Base-by-base conservation (phyloP, 2,329 filamentous ascomycete species). In the Neoascochyta sp. region DNA sequence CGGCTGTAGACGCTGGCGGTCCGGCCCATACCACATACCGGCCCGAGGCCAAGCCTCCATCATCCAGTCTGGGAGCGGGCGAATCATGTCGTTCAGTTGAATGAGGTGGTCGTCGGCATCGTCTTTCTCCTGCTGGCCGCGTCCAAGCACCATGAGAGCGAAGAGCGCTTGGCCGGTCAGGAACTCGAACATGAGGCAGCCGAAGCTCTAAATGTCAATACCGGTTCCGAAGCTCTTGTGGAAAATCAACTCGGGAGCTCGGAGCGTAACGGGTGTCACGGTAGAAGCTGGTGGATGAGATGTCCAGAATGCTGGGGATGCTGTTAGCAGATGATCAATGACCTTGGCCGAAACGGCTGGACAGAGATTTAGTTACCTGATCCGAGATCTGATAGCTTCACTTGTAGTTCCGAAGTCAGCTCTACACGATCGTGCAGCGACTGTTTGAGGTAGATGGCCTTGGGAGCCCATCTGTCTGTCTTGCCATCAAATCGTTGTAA, bases 151-250 rank as follows among this genome's bases (percentile, higher is more conserved):
- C 47, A 40, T 31, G 29, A 52, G 34, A 16, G 36, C 33, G 32
- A 52, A 52, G 4, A 52, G 36, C 21, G 32, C 4, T 9, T 22
- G 18, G 29, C 56, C 47, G 9, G 53, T 55, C 16, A 60, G 36
- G 18, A 59, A 41, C 38, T 60, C 57, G 34, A 52, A 60, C 16
- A 60, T 13, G n/a, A 60, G 39, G 24, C 55, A 61, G 9, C 44
- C 35, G 21, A 60, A 54, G 30, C 45, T 53, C 62, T 52, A 64
- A 19, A 63, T 43, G 16, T 64, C 57, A 30, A 62, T 55, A 2
- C 47, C 41, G 26, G 40, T 48, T 37, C 50, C 45, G 47, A 64
- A 57, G 5, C 7, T 13, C 16, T 56, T 38, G 1, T 45, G 47
- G 23, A 62, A 50, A 36, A 62, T 54, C 2, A 52, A 45, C 36